Evolutionary conservation across 208 protist species (phyloP).

Genomic region (Porcisia hertigi): DNA sequence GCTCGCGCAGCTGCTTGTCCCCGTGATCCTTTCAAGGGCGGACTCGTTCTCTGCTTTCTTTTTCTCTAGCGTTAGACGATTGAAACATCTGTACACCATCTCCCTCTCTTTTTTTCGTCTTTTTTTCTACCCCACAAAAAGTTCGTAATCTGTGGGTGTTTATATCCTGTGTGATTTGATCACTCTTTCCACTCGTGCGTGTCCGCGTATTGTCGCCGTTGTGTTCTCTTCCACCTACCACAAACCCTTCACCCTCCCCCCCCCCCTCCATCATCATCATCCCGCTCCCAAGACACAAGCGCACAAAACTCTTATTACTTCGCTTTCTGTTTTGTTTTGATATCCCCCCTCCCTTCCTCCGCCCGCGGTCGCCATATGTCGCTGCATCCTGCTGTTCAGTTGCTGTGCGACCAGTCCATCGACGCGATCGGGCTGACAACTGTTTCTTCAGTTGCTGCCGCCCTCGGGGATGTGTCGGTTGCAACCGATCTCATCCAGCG

Average conservation of each 20-base stretch:
- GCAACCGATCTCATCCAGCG: constrained; percentile 31
- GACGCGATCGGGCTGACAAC: constrained; percentile 49
- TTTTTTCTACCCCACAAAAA: no score
- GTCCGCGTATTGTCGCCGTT: not conserved
- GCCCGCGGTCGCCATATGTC: constrained; percentile 11
- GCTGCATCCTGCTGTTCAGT: constrained; percentile 52
- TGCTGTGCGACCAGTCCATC: constrained; percentile 55
- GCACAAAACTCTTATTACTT: not conserved
- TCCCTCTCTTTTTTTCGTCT: not conserved
- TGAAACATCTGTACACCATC: no score
- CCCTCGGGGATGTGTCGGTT: constrained; percentile 44
- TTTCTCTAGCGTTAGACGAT: not conserved
- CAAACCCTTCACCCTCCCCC: no score
- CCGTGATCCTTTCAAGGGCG: not conserved
- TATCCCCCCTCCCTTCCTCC: not conserved
- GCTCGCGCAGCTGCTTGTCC: not conserved
- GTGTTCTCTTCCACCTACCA: no score
- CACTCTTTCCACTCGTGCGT: not conserved
- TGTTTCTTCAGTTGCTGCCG: constrained; percentile 56
- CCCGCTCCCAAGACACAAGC: not conserved
- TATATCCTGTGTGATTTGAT: not conserved
- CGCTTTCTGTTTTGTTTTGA: not conserved
- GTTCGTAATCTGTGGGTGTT: no score
- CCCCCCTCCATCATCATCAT: not conserved
- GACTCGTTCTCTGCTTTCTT: not conserved